These are phyloP conservation scores for Haematococcus lacustris DNA, from an alignment of 139 green algal species.

Conservation along the genomic window DNA sequence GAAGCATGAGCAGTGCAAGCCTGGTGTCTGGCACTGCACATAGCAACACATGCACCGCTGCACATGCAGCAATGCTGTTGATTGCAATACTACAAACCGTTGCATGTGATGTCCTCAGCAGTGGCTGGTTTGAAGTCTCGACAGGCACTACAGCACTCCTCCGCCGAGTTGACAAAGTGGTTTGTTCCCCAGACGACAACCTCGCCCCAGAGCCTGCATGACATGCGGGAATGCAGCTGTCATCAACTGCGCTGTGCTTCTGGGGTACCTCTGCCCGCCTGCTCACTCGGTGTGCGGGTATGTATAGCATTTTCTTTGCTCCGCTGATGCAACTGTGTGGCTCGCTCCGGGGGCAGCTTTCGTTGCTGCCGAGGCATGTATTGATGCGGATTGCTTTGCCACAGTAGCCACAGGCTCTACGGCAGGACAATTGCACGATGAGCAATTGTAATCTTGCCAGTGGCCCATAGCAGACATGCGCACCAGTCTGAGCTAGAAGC, in stretches of 20 bases:
- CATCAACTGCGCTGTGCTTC: neutral
- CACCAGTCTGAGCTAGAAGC: neutral
- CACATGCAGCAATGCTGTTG: neutral
- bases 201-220: constrained; percentile 75
- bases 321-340: neutral
- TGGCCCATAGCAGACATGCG: neutral
- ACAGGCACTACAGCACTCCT: constrained; percentile 62
- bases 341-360: neutral
- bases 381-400: no score
- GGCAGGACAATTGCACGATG: no score
- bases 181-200: constrained; percentile 55
- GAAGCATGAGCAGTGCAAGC: neutral
- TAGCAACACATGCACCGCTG: neutral
- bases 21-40: neutral
- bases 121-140: constrained; percentile 25
- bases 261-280: neutral
- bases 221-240: neutral
- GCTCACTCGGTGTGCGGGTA: neutral
- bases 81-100: constrained; percentile 35
- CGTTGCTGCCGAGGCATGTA: neutral
- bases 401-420: no score
- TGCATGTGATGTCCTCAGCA: constrained; percentile 53
- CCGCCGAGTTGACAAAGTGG: constrained; percentile 33
- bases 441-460: no score
- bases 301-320: neutral